Conservation (phyloP, 495 filamentous ascomycete species). For the Aspergillus coremiiformis region DNA sequence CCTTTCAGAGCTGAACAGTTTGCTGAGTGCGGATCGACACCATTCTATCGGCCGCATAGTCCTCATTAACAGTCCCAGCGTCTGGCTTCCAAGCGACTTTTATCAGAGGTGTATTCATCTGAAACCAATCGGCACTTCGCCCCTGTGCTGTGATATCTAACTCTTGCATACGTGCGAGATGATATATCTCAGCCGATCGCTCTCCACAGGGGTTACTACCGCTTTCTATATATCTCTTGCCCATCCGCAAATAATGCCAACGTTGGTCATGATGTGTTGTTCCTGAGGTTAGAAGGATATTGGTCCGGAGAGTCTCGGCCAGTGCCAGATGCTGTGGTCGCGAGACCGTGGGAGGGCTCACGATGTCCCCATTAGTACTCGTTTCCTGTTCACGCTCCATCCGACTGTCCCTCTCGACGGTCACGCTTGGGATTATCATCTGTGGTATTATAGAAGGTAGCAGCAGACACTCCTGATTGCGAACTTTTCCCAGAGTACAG, state of each 20-base stretch:
- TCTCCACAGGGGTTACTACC: not conserved
- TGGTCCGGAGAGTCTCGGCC: not conserved
- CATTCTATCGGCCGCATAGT: no score
- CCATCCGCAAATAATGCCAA: not conserved
- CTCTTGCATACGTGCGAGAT: not conserved
- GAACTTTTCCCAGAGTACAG: not conserved
- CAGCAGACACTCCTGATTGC: not conserved
- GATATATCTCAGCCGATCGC: not conserved
- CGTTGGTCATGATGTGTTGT: not conserved
- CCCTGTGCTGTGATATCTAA: not conserved
- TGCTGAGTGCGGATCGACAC: no score
- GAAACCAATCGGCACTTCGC: not conserved
- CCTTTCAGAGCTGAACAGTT: no score
- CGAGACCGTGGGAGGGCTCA: no score
- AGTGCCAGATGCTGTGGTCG: not conserved
- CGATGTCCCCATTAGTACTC: not conserved
- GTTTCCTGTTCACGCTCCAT: not conserved
- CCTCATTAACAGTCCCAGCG: no score
- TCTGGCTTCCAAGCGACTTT: not conserved
- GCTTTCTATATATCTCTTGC: not conserved
- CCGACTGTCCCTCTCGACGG: not conserved
- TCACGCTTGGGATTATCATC: not conserved
- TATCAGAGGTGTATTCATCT: not conserved
- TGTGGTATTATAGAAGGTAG: not conserved
- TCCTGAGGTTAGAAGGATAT: not conserved